Evolutionary conservation across 1,284 basidiomycete species (phyloP), one percentile per base, ranked within the genome.

Genomic region (Ustilago hordei): DNA sequence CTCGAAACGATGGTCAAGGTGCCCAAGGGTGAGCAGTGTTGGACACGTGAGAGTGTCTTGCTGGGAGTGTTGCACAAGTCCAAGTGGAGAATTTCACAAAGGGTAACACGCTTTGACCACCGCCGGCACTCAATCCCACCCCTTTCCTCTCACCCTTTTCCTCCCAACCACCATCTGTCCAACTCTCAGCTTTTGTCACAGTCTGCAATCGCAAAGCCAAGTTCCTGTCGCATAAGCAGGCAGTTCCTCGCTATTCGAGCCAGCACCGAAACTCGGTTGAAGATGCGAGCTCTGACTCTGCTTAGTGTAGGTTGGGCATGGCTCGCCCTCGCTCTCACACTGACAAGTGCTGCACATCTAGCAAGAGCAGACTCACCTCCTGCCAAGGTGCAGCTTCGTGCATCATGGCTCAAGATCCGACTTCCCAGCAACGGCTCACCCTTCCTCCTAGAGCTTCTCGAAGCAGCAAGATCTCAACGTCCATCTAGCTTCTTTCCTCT

Each of bases 361-460:
- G 69, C 39, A 54, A 12, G 34, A 19, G 67, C 72, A 35, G 64
- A 64, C 11, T 55, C 60, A 4, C 92, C 93, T 13, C 91, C 92
- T 1, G 91, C 96, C 15, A 91, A 91, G 64, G 91, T 95, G 28
- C 89, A 91, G 41, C 88, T 97, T 34, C 90, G 90, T 72, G 92
- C 94, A 2, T 92, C 92, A 58, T 97, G 95, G 93, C 86, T 90
- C 4, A 90, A 91, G 23, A 90, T 65, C 19, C 19, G 7, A 1
- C 61, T 67, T 1, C 59, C 63, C 1, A 65, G 63, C 55, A 43
- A 52, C 8, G 75, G 67, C 17, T 74, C 75, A 8, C 67, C 75
- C 1, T 69, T 78, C 48, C 84, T 95, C 2, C 89, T 95, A 23
- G 95, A 97, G 87, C 90, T 93, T 58, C 87, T 98, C 92, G 95